Evolutionary conservation across 2,329 filamentous ascomycete species (phyloP).

Genomic region (Trichoderma sp.): DNA sequence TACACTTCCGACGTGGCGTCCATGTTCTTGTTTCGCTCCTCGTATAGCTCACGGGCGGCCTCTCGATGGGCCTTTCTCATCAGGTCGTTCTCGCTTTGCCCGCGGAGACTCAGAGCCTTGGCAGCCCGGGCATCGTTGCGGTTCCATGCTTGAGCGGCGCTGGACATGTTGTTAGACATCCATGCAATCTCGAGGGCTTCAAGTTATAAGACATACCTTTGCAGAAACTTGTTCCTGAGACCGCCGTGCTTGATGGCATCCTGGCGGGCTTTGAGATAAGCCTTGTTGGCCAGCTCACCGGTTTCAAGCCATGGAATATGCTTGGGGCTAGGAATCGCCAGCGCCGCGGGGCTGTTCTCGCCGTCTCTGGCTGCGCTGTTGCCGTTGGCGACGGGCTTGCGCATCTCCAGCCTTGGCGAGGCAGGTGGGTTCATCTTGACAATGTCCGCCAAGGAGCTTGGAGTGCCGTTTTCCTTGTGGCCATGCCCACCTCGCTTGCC

Average conservation of each 20-base stretch:
- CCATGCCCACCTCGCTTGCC: conserved; percentile 80
- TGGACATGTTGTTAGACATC: conserved; percentile 42
- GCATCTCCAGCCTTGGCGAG: conserved; percentile 60
- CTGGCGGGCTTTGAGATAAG: conserved; percentile 90
- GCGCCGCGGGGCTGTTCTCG: conserved; percentile 79
- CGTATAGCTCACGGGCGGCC: conserved; percentile 87
- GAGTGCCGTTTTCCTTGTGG: conserved; percentile 66
- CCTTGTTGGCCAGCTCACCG: conserved; percentile 84
- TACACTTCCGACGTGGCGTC: conserved; percentile 72
- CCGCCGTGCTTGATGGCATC: conserved; percentile 98
- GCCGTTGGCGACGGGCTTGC: conserved; percentile 64
- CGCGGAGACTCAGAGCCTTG: conserved; percentile 89
- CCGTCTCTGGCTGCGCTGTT: conserved; percentile 66
- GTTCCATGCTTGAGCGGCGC: conserved; percentile 97
- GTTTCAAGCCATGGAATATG: conserved; percentile 97
- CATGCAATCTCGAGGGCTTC: not conserved
- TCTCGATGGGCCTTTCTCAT: conserved; percentile 98
- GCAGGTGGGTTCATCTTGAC: conserved; percentile 92
- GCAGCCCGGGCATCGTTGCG: conserved; percentile 94
- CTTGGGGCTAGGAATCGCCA: conserved; percentile 83
- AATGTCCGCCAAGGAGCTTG: conserved; percentile 86
- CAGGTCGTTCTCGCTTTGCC: conserved; percentile 93
- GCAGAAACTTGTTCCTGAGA: conserved; percentile 93
- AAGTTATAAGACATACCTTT: conserved; percentile 64
- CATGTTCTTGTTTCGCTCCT: conserved; percentile 80